Evolutionary conservation across 1,139 yeast genomes (phyloP), one percentile per base, ranked within the genome.

Genomic region (Taphrina pruni): DNA sequence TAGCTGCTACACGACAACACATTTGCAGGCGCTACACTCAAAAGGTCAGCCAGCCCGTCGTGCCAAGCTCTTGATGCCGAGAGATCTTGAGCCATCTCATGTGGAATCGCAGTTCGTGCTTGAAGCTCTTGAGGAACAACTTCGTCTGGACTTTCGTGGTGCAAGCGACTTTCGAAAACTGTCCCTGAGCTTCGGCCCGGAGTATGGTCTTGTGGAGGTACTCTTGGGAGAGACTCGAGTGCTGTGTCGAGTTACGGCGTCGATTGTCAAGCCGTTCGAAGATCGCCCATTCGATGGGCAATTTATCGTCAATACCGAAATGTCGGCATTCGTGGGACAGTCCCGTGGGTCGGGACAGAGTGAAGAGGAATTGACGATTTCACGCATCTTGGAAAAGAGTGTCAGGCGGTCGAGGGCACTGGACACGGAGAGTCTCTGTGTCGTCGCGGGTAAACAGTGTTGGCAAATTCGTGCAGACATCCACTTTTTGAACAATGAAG

Each of bases 241-340:
- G 4, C 87, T 90, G 1, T 94, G 89, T 17, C 84, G 94, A 70
- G 87, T 93, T 1, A 87, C 94, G 35, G 89, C 96, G 26, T 88
- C 86, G 70, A 87, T 95, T n/a, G 83, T 86, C 9, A 84, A 85
- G 71, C 99, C 99, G 0, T 88, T 84, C 74, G 97, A 91, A 69
- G 97, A 93, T 74, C 83, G 97, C 66, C 98, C 98, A 0, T 93
- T 90, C 76, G 99, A 95, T 78, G 99, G 99, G 0, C 78, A 89
- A 3, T 92, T 94, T 76, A 81, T 85, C 55, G 92, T 94, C 39
- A 86, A 90, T 65, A 89, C 97, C 6, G 98, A 94, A 75, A 86
- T 90, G 65, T 85, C 93, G 20, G 86, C 67, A 26, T 55, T 64
- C 46, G 62, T 58, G 7, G 57, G 48, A n/a, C 65, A 60, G n/a